Conservation (phyloP, 202 grass and related monocot species). For the Hordeum pubiflorum region DNA sequence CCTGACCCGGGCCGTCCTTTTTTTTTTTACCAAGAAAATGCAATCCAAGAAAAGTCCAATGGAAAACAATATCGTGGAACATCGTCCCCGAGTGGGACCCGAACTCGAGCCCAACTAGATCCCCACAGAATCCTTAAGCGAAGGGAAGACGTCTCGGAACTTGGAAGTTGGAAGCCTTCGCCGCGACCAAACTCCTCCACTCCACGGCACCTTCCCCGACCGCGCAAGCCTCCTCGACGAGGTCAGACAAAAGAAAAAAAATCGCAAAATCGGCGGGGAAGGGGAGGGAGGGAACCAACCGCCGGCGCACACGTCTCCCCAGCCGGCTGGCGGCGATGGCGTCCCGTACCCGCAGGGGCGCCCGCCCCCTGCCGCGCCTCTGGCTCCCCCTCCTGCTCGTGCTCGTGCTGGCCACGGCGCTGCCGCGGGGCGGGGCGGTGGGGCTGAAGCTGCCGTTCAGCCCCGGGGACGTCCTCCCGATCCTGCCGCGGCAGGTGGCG, state of each 20-base stretch:
- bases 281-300: background rate
- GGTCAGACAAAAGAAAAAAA: background rate
- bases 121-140: conserved; percentile 1
- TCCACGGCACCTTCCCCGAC: conserved; percentile 34
- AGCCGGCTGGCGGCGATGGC: conserved; percentile 20
- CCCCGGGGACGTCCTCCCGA: conserved; percentile 69
- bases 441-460: conserved; percentile 66
- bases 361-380: background rate
- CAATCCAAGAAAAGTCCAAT: too few species aligned
- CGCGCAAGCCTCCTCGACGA: background rate
- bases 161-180: background rate
- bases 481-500: conserved; percentile 77
- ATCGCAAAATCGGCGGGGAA: background rate
- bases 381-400: background rate
- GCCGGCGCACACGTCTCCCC: background rate
- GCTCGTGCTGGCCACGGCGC: background rate
- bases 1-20: background rate
- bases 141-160: conserved; percentile 4
- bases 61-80: too few species aligned
- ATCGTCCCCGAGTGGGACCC: background rate
- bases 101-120: background rate
- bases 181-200: background rate
- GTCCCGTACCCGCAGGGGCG: background rate
- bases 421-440: conserved; percentile 28
- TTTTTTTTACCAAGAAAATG: too few species aligned